A percentile compares a stretch with the other conserved stretches of the same genome.
These are phyloP conservation scores for Cochlearia excelsa DNA, from an alignment of 345 rosid species.

Conservation along the genomic window DNA sequence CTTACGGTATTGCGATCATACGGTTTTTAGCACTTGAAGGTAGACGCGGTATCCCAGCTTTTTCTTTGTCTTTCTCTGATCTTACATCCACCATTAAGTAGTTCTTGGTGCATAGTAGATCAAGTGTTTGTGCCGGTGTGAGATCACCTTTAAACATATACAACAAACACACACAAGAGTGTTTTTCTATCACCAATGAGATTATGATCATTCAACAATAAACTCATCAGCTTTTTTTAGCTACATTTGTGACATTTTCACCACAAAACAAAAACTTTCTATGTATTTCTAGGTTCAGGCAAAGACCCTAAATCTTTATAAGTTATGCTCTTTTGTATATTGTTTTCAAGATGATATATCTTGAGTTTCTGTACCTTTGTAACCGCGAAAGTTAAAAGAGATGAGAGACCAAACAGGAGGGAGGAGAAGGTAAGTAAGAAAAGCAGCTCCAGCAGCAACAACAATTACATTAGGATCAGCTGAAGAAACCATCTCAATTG, in stretches of 20 bases:
- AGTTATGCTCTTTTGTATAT: background rate
- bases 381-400: conserved; percentile 77
- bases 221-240: background rate
- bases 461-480: conserved; percentile 66
- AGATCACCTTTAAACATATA: conserved; percentile 56
- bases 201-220: background rate
- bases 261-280: background rate
- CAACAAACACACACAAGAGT: background rate
- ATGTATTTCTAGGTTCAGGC: too few relatives aligned
- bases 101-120: conserved; percentile 50
- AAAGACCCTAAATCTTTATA: too few relatives aligned
- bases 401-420: conserved; percentile 81
- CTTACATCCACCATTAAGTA: conserved; percentile 75
- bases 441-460: conserved; percentile 70
- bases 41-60: conserved; percentile 85
- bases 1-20: conserved; percentile 81
- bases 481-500: conserved; percentile 67
- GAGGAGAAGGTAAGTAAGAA: conserved; percentile 59
- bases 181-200: too few relatives aligned
- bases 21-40: conserved; percentile 83
- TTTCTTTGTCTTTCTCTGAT: conserved; percentile 91
- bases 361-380: conserved; percentile 52
- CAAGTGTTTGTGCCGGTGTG: conserved; percentile 84
- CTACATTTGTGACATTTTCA: background rate
- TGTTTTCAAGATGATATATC: conserved; percentile 2